A percentile compares a stretch with the other conserved stretches of the same genome.
Evolutionary conservation across 768 basidiomycete genomes (phyloP).

Genomic region (Boletus pseudopeckii): DNA sequence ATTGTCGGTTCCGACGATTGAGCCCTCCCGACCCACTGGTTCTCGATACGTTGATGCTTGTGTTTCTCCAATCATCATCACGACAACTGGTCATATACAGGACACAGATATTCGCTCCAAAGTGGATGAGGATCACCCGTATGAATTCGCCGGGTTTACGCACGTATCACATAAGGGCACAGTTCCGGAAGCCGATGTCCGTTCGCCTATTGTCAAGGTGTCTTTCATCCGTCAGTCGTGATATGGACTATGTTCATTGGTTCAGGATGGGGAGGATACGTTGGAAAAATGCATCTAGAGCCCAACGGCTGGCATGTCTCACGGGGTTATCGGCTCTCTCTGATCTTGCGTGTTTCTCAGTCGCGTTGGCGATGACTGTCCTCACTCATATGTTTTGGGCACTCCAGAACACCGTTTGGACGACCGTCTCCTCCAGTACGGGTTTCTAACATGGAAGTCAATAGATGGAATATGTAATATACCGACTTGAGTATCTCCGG

Average conservation of each 20-base stretch:
- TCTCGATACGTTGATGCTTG: constrained; percentile 25
- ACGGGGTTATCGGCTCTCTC: constrained; percentile 5
- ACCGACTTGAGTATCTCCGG: not conserved
- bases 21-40: not conserved
- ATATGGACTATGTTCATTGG: constrained; percentile 8
- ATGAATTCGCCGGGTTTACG: constrained; percentile 8
- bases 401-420: constrained; percentile 23
- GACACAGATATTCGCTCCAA: not conserved
- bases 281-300: constrained; percentile 10
- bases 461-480: constrained; percentile 4
- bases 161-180: constrained; percentile 13
- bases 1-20: not conserved
- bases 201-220: constrained; percentile 24
- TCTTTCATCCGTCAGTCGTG: constrained; percentile 4
- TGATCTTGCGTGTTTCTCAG: constrained; percentile 16
- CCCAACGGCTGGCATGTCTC: constrained; percentile 4
- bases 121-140: not conserved
- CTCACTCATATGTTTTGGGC: constrained; percentile 19
- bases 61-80: constrained; percentile 27
- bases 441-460: constrained; percentile 1
- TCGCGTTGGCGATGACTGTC: constrained; percentile 13
- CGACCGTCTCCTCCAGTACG: constrained; percentile 24
- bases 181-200: constrained; percentile 22
- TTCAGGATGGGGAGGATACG: constrained; percentile 10
- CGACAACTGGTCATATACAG: not conserved